phyloP scores from a whole-genome alignment of 2,329 filamentous ascomycete genomes.

The Ploettnerulaceae sp. region DNA sequence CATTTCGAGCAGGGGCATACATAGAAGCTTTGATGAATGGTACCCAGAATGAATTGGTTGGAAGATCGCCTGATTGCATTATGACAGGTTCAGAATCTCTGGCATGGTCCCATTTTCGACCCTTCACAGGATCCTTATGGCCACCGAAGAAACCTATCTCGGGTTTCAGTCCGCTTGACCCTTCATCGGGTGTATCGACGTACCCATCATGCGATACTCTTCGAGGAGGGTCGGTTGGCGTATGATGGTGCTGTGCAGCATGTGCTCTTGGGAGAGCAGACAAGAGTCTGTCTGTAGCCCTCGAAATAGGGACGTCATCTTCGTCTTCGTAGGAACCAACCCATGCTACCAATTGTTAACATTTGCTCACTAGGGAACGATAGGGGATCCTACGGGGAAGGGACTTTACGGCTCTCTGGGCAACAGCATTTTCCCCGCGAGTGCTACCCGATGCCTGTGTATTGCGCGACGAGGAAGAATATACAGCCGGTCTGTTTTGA shows the following conservation, averaged over 20 bases:
- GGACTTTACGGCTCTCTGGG: conserved; percentile 28
- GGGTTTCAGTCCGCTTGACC: conserved; percentile 21
- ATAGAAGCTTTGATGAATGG: conserved; percentile 32
- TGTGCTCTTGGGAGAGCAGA: conserved; percentile 27
- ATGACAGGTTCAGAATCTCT: conserved; percentile 35
- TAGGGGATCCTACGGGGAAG: conserved; percentile 28
- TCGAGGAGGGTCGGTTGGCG: conserved; percentile 18
- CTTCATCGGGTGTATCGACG: conserved; percentile 29
- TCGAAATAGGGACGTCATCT: conserved; percentile 19
- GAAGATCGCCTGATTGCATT: conserved; percentile 23
- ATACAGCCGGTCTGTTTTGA: conserved; percentile 22
- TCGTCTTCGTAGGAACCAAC: conserved; percentile 32
- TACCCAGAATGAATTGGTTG: conserved; percentile 28
- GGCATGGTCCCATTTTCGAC: conserved; percentile 35
- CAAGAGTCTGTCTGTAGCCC: conserved; percentile 23
- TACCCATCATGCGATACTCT: conserved; percentile 33
- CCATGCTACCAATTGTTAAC: conserved; percentile 28
- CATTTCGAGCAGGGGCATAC: conserved; percentile 27
- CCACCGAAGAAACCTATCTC: conserved; percentile 33
- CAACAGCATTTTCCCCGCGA: conserved; percentile 19
- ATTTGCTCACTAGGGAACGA: not conserved
- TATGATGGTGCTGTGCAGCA: conserved; percentile 29
- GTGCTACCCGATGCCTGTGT: conserved; percentile 28
- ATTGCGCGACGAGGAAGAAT: conserved; percentile 28
- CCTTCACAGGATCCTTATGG: conserved; percentile 31